phyloP scores from a whole-genome alignment of 2,329 filamentous ascomycete species.

The Epicoccum sorghinum region DNA sequence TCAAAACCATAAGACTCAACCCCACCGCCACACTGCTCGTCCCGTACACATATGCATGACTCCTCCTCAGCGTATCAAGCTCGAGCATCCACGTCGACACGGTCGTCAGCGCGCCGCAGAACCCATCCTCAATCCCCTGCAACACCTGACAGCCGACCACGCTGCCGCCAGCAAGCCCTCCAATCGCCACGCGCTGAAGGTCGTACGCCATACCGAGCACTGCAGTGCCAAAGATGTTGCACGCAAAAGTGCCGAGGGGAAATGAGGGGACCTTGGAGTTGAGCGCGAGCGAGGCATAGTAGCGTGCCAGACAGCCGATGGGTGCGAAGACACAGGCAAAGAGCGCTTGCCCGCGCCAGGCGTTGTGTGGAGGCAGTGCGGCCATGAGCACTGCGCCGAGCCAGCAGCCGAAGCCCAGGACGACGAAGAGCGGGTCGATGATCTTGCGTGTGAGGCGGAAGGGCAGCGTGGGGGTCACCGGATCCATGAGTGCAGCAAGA shows the following conservation, averaged over 20 bases:
- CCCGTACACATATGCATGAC: conserved; percentile 73
- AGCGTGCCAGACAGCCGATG: conserved; percentile 75
- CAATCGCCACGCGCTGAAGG: conserved; percentile 68
- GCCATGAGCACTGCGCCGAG: conserved; percentile 74
- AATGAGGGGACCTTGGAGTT: conserved; percentile 72
- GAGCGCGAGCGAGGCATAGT: conserved; percentile 72
- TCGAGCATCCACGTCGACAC: conserved; percentile 57
- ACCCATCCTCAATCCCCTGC: conserved; percentile 56
- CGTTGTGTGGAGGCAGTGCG: conserved; percentile 70
- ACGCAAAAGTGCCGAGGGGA: conserved; percentile 83
- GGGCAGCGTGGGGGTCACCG: conserved; percentile 65
- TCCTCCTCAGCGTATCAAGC: conserved; percentile 47
- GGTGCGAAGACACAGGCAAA: conserved; percentile 86
- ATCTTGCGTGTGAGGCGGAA: conserved; percentile 62
- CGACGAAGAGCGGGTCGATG: conserved; percentile 67
- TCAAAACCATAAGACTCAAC: conserved; percentile 65
- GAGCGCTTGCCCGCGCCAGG: conserved; percentile 76
- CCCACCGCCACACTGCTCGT: conserved; percentile 64
- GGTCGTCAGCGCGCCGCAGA: conserved; percentile 56
- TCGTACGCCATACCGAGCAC: conserved; percentile 80
- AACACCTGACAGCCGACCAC: conserved; percentile 53
- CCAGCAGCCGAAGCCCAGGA: conserved; percentile 78
- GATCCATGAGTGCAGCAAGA: conserved; percentile 68
- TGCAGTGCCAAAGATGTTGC: conserved; percentile 78
- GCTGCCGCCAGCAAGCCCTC: conserved; percentile 48